These are phyloP conservation scores for Ichthyophthirius multifiliis DNA, from an alignment of 169 alveolate species.

Conservation along the genomic window DNA sequence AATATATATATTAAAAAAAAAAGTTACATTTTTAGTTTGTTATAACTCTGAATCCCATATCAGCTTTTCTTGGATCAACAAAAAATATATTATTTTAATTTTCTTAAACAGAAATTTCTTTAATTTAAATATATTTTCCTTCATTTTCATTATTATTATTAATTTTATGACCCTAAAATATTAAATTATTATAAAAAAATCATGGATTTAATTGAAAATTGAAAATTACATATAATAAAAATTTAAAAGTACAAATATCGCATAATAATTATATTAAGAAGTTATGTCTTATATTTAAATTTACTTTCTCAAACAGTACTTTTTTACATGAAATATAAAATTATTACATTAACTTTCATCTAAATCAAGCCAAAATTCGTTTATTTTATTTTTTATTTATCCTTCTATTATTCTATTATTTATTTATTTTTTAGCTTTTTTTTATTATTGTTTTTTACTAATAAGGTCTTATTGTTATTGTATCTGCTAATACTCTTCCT, in stretches of 20 bases:
- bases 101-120: background rate
- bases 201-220: background rate
- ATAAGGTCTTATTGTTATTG: slow-evolving; percentile 10
- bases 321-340: slow-evolving; percentile 6
- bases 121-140: background rate
- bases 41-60: background rate
- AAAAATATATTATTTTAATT: background rate
- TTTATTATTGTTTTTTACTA: background rate
- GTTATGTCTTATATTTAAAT: background rate
- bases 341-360: background rate
- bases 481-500: slow-evolving; percentile 9
- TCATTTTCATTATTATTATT: background rate
- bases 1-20: background rate
- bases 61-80: slow-evolving; percentile 9
- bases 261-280: background rate
- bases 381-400: background rate
- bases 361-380: slow-evolving; percentile 19
- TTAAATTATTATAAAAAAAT: background rate
- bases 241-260: background rate
- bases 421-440: background rate
- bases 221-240: background rate
- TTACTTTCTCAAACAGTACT: slow-evolving; percentile 6
- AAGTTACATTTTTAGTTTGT: background rate
- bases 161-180: background rate
- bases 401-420: background rate